A percentile compares a stretch with the other conserved stretches of the same genome.
Conservation (phyloP, 2,329 filamentous ascomycete species). For the Celoporthe dispersa region DNA sequence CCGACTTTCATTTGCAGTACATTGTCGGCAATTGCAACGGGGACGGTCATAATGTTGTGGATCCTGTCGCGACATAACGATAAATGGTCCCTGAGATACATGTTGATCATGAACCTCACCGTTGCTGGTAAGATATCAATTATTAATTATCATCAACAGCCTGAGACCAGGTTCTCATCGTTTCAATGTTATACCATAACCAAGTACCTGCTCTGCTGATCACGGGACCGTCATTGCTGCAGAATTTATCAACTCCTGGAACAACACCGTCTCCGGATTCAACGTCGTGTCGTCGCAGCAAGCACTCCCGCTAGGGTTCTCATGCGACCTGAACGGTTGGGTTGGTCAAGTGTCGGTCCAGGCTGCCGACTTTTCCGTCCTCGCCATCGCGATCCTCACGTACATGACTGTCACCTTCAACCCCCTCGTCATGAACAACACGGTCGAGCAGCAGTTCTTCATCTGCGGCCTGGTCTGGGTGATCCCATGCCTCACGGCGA, state of each 20-base stretch:
- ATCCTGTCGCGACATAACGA: constrained; percentile 17
- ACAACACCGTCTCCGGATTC: constrained; percentile 25
- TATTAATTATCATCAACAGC: background rate
- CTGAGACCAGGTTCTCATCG: too few species aligned
- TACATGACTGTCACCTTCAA: constrained; percentile 25
- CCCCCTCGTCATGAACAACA: constrained; percentile 16
- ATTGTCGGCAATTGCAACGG: constrained; percentile 26
- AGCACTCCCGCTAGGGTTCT: constrained; percentile 8
- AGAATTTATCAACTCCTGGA: constrained; percentile 27
- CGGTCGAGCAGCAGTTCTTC: constrained; percentile 16
- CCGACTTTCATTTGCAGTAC: constrained; percentile 27
- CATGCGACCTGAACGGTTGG: constrained; percentile 26
- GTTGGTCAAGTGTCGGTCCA: constrained; percentile 27
- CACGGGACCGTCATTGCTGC: background rate
- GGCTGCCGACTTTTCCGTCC: constrained; percentile 28
- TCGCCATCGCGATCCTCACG: constrained; percentile 26
- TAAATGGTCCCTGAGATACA: constrained; percentile 24
- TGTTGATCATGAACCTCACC: constrained; percentile 25
- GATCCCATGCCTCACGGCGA: constrained; percentile 23
- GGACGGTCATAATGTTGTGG: constrained; percentile 24
- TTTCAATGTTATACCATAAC: background rate
- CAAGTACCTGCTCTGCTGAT: background rate
- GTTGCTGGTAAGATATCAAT: constrained; percentile 17
- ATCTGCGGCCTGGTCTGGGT: constrained; percentile 25
- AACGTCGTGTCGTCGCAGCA: constrained; percentile 12